These are phyloP conservation scores for Monilinia vaccinii-corymbosi DNA, from an alignment of 2,329 filamentous ascomycete genomes.

Conservation along the genomic window DNA sequence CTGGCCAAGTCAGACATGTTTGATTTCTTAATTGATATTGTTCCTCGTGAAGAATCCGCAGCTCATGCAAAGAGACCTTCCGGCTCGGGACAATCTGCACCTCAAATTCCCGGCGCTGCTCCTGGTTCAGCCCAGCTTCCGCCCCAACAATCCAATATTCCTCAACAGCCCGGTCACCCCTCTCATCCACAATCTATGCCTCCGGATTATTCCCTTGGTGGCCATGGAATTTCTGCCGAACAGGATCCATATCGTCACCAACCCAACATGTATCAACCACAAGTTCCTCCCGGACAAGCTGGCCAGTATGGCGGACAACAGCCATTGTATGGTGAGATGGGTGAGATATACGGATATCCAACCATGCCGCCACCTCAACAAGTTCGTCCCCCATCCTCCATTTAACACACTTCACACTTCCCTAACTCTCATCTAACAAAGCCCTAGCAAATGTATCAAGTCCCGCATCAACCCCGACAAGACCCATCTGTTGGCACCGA, in stretches of 20 bases:
- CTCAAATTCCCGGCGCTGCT: conserved; percentile 39
- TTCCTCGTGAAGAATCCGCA: conserved; percentile 86
- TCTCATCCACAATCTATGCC: conserved; percentile 47
- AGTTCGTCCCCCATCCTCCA: conserved; percentile 40
- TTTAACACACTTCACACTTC: not conserved
- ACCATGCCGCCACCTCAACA: conserved; percentile 74
- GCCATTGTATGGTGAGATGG: conserved; percentile 72
- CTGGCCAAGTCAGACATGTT: conserved; percentile 99
- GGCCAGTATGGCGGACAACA: conserved; percentile 66
- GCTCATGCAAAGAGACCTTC: conserved; percentile 70
- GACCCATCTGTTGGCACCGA: conserved; percentile 32
- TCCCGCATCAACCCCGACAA: conserved; percentile 31
- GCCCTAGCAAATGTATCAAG: conserved; percentile 34
- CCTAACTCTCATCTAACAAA: conserved; percentile 6
- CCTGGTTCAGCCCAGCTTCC: conserved; percentile 42
- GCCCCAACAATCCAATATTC: conserved; percentile 38
- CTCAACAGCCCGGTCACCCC: conserved; percentile 37
- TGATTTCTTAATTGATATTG: conserved; percentile 98
- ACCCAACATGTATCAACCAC: conserved; percentile 71
- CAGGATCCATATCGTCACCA: conserved; percentile 68
- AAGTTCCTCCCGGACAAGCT: conserved; percentile 64
- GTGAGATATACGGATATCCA: conserved; percentile 78
- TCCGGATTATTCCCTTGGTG: conserved; percentile 50
- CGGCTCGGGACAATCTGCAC: conserved; percentile 34
- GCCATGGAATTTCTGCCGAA: conserved; percentile 55